Conservation (phyloP, 2,329 filamentous ascomycete species). For the Apiospora hydei region DNA sequence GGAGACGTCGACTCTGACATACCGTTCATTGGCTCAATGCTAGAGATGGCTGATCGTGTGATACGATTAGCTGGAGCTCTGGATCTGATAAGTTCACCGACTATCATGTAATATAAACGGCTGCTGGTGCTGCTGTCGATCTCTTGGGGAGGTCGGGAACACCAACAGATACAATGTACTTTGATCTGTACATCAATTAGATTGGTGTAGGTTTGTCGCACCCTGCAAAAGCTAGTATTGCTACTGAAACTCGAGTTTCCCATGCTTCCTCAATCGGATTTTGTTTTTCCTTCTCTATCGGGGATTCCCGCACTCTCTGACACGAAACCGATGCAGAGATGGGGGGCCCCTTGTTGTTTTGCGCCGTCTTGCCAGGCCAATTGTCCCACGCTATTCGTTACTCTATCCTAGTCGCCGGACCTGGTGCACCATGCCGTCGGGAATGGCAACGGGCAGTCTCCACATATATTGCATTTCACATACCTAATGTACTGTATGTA, state of each 20-base stretch:
- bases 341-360: conserved; percentile 4
- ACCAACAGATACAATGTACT: background rate
- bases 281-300: background rate
- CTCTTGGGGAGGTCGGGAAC: background rate
- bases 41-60: background rate
- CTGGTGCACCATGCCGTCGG: conserved; percentile 9
- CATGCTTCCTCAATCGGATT: background rate
- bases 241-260: conserved; percentile 2
- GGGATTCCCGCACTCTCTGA: background rate
- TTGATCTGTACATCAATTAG: background rate
- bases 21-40: background rate
- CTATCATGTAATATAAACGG: background rate
- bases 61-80: background rate
- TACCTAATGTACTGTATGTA: background rate
- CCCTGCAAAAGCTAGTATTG: background rate
- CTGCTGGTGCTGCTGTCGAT: background rate
- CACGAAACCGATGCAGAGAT: conserved; percentile 3
- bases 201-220: background rate
- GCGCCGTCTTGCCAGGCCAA: background rate
- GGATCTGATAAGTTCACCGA: background rate
- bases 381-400: background rate
- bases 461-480: background rate
- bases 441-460: background rate
- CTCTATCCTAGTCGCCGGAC: background rate
- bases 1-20: background rate